A percentile compares a stretch with the other conserved stretches of the same genome.
Evolutionary conservation across 2,329 filamentous ascomycete species (phyloP).

Genomic region (Trichoderma cornu-damae): DNA sequence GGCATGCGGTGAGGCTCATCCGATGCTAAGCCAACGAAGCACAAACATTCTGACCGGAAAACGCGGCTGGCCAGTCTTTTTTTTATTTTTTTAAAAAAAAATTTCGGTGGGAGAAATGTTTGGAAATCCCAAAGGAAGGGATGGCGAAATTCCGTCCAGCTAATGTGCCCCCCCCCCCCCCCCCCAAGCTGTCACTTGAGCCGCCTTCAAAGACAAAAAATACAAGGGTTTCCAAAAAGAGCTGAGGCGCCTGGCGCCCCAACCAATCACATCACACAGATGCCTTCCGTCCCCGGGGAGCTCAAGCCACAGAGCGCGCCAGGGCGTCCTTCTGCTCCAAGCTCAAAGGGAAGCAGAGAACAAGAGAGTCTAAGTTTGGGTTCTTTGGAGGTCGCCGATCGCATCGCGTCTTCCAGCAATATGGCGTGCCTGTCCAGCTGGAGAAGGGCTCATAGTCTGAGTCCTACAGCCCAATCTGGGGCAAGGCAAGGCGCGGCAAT

Average conservation of each 20-base stretch:
- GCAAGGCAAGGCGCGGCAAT: background rate
- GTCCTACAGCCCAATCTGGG: background rate
- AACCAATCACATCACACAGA: slow-evolving; percentile 6
- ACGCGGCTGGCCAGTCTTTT: background rate
- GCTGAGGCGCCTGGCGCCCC: background rate
- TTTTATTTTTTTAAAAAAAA: no score
- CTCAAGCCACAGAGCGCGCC: background rate
- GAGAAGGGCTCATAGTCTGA: background rate
- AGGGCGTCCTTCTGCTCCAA: background rate
- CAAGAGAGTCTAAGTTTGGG: no score
- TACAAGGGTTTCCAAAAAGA: slow-evolving; percentile 1
- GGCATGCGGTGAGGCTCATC: background rate
- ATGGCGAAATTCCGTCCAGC: no score
- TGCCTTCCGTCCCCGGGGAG: background rate
- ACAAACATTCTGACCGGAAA: background rate
- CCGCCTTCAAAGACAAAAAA: background rate
- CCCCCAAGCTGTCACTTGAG: background rate
- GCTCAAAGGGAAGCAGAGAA: background rate
- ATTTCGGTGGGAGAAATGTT: background rate
- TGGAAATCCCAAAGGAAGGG: background rate
- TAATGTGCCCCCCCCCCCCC: background rate
- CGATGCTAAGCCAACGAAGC: background rate
- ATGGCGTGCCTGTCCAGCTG: slow-evolving; percentile 1
- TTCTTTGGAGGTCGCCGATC: background rate
- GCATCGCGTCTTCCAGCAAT: background rate